Percentiles rank a stretch among this genome's conserved stretches.
phyloP scores from a whole-genome alignment of 176 grass and related monocot species.

The Avena atlantica region DNA sequence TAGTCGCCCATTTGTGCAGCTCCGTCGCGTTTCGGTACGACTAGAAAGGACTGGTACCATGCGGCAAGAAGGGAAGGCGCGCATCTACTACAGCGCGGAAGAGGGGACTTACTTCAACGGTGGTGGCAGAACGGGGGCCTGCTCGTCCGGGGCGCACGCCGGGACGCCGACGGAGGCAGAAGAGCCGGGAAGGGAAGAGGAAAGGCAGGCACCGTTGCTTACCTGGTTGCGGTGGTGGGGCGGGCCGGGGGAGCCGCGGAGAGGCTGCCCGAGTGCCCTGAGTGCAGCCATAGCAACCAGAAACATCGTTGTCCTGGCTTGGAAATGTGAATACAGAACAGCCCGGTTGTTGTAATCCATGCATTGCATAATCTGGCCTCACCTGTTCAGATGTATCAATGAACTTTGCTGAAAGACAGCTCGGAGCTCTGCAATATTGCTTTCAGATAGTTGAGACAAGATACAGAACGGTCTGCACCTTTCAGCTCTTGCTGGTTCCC shows the following conservation, averaged over 20 bases:
- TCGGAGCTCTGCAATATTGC: conserved; percentile 28
- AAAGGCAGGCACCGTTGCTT: neutral
- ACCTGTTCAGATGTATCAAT: conserved; percentile 5
- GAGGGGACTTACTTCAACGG: neutral
- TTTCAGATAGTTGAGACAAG: conserved; percentile 9
- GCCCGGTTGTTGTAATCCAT: neutral
- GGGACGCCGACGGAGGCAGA: too few species aligned
- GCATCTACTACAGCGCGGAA: neutral
- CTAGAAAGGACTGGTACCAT: neutral
- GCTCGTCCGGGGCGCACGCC: neutral
- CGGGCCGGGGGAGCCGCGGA: too few species aligned
- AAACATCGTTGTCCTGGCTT: neutral
- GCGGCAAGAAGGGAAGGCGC: neutral
- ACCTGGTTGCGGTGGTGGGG: too few species aligned
- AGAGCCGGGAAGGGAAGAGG: too few species aligned
- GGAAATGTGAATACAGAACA: conserved; percentile 26
- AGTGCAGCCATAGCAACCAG: conserved; percentile 31
- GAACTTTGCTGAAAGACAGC: neutral
- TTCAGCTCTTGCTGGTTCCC: conserved; percentile 30
- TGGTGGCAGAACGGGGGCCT: neutral
- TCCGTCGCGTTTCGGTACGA: neutral
- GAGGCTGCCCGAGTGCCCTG: too few species aligned
- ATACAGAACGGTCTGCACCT: conserved; percentile 39
- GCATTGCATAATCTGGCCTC: conserved; percentile 43
- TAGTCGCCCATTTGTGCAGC: neutral